A percentile compares a stretch with the other conserved stretches of the same genome.
Conservation (phyloP, 768 basidiomycete genomes). For the Hypholoma fasciculare region DNA sequence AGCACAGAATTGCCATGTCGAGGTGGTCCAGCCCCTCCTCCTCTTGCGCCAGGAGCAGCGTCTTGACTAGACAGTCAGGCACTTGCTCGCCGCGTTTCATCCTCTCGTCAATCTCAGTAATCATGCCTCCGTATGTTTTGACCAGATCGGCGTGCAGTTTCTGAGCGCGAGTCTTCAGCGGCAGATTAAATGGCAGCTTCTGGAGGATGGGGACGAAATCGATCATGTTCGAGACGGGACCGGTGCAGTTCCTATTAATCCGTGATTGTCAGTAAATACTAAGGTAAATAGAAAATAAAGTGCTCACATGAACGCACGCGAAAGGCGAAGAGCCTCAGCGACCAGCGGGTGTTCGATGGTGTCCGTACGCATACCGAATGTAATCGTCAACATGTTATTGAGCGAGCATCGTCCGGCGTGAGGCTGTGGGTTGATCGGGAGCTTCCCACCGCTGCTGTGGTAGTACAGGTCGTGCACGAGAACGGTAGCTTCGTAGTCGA, state of each 20-base stretch:
- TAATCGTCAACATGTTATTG: conserved; percentile 46
- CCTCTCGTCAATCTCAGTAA: conserved; percentile 34
- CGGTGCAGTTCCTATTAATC: conserved; percentile 35
- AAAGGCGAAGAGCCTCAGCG: conserved; percentile 32
- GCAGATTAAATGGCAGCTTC: conserved; percentile 28
- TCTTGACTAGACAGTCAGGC: conserved; percentile 44
- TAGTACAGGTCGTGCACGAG: conserved; percentile 38
- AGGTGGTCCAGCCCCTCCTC: conserved; percentile 35
- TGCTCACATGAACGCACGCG: conserved; percentile 46
- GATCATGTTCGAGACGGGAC: conserved; percentile 43
- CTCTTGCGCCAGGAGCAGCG: conserved; percentile 30
- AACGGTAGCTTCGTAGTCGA: conserved; percentile 40
- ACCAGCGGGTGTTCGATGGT: conserved; percentile 37
- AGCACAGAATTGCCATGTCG: conserved; percentile 41
- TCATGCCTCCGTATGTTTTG: conserved; percentile 38
- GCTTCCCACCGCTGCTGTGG: conserved; percentile 27
- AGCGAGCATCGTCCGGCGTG: conserved; percentile 38
- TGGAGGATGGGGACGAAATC: conserved; percentile 47
- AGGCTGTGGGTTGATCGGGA: conserved; percentile 38
- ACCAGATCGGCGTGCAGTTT: conserved; percentile 39
- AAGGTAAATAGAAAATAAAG: background rate
- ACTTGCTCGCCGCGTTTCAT: conserved; percentile 36
- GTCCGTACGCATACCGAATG: conserved; percentile 44
- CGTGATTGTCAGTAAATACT: background rate
- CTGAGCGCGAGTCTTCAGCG: conserved; percentile 35